Conservation (phyloP, 257 asterid genomes). For the Solanum chaucha region DNA sequence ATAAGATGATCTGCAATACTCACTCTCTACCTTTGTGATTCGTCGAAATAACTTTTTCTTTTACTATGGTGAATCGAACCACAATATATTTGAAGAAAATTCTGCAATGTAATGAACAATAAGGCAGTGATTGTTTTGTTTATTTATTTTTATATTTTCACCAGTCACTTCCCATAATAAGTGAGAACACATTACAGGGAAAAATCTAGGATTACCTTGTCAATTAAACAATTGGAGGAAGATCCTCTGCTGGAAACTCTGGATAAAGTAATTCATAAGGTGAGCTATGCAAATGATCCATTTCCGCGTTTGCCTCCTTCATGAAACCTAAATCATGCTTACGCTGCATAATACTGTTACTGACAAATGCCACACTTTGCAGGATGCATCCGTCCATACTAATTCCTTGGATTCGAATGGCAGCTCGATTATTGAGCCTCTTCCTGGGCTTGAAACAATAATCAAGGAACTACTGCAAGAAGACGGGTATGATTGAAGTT, state of each 20-base stretch:
- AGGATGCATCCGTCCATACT: constrained; percentile 37
- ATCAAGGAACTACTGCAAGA: constrained; percentile 72
- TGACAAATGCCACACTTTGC: constrained; percentile 7
- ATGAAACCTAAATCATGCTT: background rate
- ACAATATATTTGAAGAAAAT: too few relatives aligned
- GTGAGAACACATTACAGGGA: constrained; percentile 3
- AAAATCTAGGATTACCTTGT: constrained; percentile 65
- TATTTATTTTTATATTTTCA: background rate
- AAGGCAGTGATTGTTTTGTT: background rate
- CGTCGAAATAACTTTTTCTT: too few relatives aligned
- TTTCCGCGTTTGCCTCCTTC: background rate
- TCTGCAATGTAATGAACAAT: background rate
- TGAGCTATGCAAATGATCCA: background rate
- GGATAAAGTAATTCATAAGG: constrained; percentile 96
- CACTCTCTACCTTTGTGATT: too few relatives aligned
- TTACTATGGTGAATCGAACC: too few relatives aligned
- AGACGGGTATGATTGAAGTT: constrained; percentile 58
- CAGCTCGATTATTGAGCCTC: constrained; percentile 60
- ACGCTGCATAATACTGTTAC: background rate
- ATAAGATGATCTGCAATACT: too few relatives aligned
- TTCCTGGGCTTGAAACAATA: constrained; percentile 76
- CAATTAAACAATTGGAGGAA: constrained; percentile 87
- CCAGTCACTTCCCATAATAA: background rate
- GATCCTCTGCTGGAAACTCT: constrained; percentile 89
- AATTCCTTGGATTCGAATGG: constrained; percentile 15